Evolutionary conservation across 2,329 filamentous ascomycete species (phyloP).

Genomic region (Penicillium aurantiogriseum): DNA sequence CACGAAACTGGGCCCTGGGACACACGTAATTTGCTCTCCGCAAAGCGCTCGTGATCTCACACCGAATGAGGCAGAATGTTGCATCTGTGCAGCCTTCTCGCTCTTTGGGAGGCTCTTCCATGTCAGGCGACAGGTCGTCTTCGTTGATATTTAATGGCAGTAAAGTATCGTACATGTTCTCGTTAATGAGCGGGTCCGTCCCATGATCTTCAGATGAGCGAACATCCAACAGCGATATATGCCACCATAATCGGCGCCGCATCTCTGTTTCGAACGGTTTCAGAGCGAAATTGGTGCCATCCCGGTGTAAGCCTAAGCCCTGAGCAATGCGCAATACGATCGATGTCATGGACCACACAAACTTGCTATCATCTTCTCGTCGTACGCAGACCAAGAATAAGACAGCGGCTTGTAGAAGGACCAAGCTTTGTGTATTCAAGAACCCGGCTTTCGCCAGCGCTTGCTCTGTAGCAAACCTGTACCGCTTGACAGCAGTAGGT

Average conservation of each 20-base stretch:
- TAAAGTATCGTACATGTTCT: slow-evolving; percentile 47
- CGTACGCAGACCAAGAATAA: slow-evolving; percentile 57
- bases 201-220: slow-evolving; percentile 53
- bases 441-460: slow-evolving; percentile 63
- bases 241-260: slow-evolving; percentile 54
- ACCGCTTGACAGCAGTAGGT: slow-evolving; percentile 50
- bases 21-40: slow-evolving; percentile 41
- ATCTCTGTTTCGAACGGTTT: slow-evolving; percentile 53
- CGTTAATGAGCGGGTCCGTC: slow-evolving; percentile 45
- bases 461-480: slow-evolving; percentile 64
- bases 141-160: slow-evolving; percentile 55
- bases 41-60: slow-evolving; percentile 50
- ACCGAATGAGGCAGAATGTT: slow-evolving; percentile 53
- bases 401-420: slow-evolving; percentile 62
- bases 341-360: slow-evolving; percentile 46
- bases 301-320: slow-evolving; percentile 52
- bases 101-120: slow-evolving; percentile 49
- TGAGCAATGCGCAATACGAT: slow-evolving; percentile 44
- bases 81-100: slow-evolving; percentile 55
- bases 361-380: slow-evolving; percentile 42
- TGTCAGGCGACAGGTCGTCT: slow-evolving; percentile 50
- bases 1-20: slow-evolving; percentile 27
- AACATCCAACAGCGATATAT: slow-evolving; percentile 49
- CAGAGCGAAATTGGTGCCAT: slow-evolving; percentile 50
- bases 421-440: slow-evolving; percentile 60